Conservation (phyloP, 1,139 yeast genomes). For the Candida anutae region DNA sequence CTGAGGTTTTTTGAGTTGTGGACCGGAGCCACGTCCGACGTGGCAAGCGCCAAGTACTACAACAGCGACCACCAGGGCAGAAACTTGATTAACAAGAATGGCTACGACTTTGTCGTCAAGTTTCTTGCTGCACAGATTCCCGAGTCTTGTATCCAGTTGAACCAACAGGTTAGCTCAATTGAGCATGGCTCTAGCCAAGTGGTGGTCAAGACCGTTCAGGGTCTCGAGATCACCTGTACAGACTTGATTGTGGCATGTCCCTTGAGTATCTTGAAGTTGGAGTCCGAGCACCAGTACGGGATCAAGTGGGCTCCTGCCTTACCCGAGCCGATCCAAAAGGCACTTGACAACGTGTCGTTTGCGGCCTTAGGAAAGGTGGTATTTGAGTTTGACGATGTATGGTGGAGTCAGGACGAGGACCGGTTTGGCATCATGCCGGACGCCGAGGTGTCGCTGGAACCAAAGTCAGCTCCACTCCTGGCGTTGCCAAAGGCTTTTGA, state of each 20-base stretch:
- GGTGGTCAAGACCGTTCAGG: slow-evolving; percentile 14
- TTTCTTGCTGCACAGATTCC: slow-evolving; percentile 37
- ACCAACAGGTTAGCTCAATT: slow-evolving; percentile 8
- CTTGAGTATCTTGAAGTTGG: slow-evolving; percentile 50
- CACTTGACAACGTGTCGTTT: slow-evolving; percentile 48
- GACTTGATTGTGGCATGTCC: slow-evolving; percentile 70
- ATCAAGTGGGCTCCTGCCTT: slow-evolving; percentile 56
- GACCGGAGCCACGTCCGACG: slow-evolving; percentile 68
- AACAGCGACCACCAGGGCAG: slow-evolving; percentile 66
- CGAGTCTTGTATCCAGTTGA: slow-evolving; percentile 4
- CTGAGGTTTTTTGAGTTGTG: slow-evolving; percentile 61
- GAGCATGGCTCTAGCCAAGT: slow-evolving; percentile 1
- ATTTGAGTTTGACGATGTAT: slow-evolving; percentile 57
- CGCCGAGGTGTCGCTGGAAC: slow-evolving; percentile 5
- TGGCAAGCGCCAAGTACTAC: slow-evolving; percentile 60
- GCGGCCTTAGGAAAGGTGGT: slow-evolving; percentile 74
- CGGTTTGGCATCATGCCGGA: slow-evolving; percentile 36
- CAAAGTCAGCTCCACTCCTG: slow-evolving; percentile 1
- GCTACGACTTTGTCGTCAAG: slow-evolving; percentile 46
- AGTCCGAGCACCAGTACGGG: slow-evolving; percentile 26
- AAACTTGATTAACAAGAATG: slow-evolving; percentile 56
- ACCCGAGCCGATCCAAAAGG: slow-evolving; percentile 36
- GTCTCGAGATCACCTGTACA: slow-evolving; percentile 25
- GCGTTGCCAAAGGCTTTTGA: slow-evolving; percentile 19
- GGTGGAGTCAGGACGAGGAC: slow-evolving; percentile 58